These are phyloP conservation scores for Tinospora cordifolia DNA, from an alignment of 164 flowering plant species.

Conservation along the genomic window DNA sequence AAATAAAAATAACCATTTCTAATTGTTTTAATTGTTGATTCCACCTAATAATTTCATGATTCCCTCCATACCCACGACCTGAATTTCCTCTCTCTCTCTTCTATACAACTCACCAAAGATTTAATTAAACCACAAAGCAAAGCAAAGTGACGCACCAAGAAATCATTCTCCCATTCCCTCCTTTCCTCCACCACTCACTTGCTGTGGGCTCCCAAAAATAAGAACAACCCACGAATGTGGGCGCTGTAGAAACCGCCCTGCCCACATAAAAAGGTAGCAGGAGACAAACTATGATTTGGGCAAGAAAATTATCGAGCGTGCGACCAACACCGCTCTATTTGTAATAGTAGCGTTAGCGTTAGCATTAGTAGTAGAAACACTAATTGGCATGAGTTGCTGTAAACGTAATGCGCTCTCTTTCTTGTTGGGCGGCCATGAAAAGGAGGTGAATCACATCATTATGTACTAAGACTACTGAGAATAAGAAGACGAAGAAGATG, in stretches of 20 bases:
- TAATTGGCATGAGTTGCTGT: too few relatives aligned
- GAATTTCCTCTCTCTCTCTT: background rate
- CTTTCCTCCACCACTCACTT: background rate
- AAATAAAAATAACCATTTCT: too few relatives aligned
- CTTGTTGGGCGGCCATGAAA: background rate
- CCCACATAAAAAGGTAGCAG: background rate
- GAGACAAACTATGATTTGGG: slow-evolving; percentile 7
- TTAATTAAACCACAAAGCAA: background rate
- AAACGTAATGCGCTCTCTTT: background rate
- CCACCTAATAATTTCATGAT: background rate
- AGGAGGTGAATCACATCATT: too few relatives aligned
- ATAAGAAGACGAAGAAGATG: too few relatives aligned
- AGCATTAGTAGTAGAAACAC: too few relatives aligned
- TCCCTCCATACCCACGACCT: background rate
- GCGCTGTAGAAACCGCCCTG: background rate
- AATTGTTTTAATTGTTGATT: background rate
- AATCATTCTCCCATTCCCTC: background rate
- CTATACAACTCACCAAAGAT: background rate
- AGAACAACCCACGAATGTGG: too few relatives aligned
- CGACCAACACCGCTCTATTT: background rate
- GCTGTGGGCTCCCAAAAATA: background rate
- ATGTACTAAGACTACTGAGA: too few relatives aligned
- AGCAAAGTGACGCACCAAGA: background rate
- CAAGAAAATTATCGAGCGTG: slow-evolving; percentile 1
- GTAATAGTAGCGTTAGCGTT: background rate